These are phyloP conservation scores for Scheffersomyces amazonensis DNA, from an alignment of 805 yeast genomes.

Conservation along the genomic window DNA sequence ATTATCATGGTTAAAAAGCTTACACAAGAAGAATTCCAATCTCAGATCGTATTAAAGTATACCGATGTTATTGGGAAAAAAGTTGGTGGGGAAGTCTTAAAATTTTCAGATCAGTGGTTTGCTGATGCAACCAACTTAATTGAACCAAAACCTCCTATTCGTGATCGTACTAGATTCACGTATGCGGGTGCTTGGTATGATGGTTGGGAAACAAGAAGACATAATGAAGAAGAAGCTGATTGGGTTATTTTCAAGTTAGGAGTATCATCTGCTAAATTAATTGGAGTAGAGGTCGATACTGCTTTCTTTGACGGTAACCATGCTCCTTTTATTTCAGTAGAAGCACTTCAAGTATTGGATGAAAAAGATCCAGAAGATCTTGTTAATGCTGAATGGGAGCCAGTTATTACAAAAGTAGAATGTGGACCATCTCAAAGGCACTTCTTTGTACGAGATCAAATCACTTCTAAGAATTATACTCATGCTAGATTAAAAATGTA, in stretches of 20 bases:
- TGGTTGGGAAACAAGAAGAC: conserved; percentile 98
- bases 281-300: conserved; percentile 89
- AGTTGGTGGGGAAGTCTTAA: conserved; percentile 72
- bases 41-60: conserved; percentile 47
- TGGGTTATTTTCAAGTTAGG: conserved; percentile 86
- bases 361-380: conserved; percentile 23
- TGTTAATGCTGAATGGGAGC: conserved; percentile 61
- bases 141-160: conserved; percentile 74
- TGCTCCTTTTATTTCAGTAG: conserved; percentile 87
- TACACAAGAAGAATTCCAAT: conserved; percentile 39
- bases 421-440: conserved; percentile 91
- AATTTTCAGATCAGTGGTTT: conserved; percentile 88
- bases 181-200: conserved; percentile 96
- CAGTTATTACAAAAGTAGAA: conserved; percentile 63
- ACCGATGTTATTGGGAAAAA: conserved; percentile 83
- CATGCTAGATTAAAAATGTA: conserved; percentile 86
- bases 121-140: conserved; percentile 88
- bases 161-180: conserved; percentile 77
- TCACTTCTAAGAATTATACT: conserved; percentile 66
- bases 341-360: conserved; percentile 49
- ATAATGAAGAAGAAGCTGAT: conserved; percentile 79
- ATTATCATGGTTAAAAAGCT: conserved; percentile 12
- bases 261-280: conserved; percentile 71
- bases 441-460: conserved; percentile 61
- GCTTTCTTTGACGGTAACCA: conserved; percentile 94